Conservation (phyloP, 2,329 filamentous ascomycete genomes). For the Fusarium zealandicum region DNA sequence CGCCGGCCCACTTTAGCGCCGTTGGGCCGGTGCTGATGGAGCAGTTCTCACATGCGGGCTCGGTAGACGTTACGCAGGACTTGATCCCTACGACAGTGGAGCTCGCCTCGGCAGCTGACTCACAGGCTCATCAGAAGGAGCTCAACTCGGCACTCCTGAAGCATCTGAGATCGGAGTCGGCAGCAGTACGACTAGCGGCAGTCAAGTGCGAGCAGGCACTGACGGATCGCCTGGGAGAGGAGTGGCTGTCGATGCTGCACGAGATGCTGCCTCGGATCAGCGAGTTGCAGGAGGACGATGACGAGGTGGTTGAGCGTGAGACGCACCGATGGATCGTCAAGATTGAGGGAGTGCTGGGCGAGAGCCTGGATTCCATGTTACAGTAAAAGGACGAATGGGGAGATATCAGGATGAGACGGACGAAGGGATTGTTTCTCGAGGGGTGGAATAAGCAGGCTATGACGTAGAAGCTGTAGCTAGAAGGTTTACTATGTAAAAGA, state of each 20-base stretch:
- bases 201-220: constrained; percentile 82
- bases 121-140: constrained; percentile 88
- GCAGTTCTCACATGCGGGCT: constrained; percentile 64
- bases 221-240: constrained; percentile 83
- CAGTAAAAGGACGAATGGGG: constrained; percentile 61
- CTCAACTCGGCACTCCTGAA: constrained; percentile 81
- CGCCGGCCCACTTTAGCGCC: constrained; percentile 81
- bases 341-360: constrained; percentile 88
- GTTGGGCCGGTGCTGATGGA: constrained; percentile 74
- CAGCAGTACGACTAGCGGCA: constrained; percentile 78
- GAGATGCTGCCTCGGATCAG: constrained; percentile 98
- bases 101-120: constrained; percentile 81
- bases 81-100: constrained; percentile 80
- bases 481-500: constrained; percentile 1
- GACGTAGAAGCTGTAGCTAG: constrained; percentile 20
- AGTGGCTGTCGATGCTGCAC: constrained; percentile 88
- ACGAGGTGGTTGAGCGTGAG: constrained; percentile 90
- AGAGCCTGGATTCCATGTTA: constrained; percentile 91
- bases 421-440: constrained; percentile 24
- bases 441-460: constrained; percentile 22
- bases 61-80: constrained; percentile 54
- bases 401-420: constrained; percentile 15
- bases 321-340: constrained; percentile 88
- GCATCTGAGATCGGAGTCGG: constrained; percentile 76
- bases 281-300: constrained; percentile 94